Conservation (phyloP, 108 stramenopile species). For the Asterionellopsis glacialis region DNA sequence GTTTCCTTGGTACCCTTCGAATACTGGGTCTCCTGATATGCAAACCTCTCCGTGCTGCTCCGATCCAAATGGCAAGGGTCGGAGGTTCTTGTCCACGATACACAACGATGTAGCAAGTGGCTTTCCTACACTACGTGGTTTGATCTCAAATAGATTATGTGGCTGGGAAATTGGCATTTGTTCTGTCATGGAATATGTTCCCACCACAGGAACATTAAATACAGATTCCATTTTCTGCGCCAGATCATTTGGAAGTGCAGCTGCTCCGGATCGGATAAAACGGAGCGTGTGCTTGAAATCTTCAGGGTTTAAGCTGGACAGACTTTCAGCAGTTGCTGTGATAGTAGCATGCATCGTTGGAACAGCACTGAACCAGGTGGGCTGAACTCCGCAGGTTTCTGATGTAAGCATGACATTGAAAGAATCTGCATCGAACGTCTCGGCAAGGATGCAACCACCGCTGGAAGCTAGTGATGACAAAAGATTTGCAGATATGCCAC, state of each 20-base stretch:
- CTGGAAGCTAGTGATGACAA: slow-evolving; percentile 19
- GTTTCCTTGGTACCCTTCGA: slow-evolving; percentile 22
- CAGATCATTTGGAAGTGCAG: slow-evolving; percentile 5
- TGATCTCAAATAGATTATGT: neutral
- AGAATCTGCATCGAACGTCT: slow-evolving; percentile 3
- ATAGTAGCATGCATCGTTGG: slow-evolving; percentile 26
- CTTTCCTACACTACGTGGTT: slow-evolving; percentile 3
- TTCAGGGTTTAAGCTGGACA: neutral
- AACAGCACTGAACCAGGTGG: slow-evolving; percentile 28
- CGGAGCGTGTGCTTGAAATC: slow-evolving; percentile 4
- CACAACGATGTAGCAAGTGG: slow-evolving; percentile 7
- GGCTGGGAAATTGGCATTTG: slow-evolving; percentile 17
- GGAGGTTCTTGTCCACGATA: slow-evolving; percentile 8
- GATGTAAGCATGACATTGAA: neutral
- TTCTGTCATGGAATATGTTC: slow-evolving; percentile 32
- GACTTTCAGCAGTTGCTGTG: neutral
- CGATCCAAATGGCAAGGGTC: slow-evolving; percentile 1
- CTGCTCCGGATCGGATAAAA: slow-evolving; percentile 16
- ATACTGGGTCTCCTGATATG: slow-evolving; percentile 15
- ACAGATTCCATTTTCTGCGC: slow-evolving; percentile 4
- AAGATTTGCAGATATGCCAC: slow-evolving; percentile 20
- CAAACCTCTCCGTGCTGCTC: slow-evolving; percentile 25
- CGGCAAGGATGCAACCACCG: slow-evolving; percentile 9
- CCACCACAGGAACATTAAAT: slow-evolving; percentile 7
- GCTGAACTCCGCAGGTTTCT: neutral